A percentile compares a stretch with the other conserved stretches of the same genome.
phyloP scores from a whole-genome alignment of 2,329 filamentous ascomycete genomes.

The Ramularia collo-cygni region DNA sequence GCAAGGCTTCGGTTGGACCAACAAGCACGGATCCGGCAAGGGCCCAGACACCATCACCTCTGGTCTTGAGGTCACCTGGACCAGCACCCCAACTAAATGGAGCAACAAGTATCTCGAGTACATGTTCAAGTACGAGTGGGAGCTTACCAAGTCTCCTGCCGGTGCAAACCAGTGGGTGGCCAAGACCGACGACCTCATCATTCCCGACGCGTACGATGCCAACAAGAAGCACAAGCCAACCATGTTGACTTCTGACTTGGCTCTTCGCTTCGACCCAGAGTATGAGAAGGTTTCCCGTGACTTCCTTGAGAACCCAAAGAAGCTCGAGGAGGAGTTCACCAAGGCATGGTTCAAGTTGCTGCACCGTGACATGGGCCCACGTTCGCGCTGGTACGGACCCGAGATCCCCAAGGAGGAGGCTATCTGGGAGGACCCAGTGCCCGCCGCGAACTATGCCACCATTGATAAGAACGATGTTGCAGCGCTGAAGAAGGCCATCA shows the following conservation, averaged over 20 bases:
- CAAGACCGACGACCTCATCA: conserved; percentile 58
- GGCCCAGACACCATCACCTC: conserved; percentile 68
- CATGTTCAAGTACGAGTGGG: conserved; percentile 73
- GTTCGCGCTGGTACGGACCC: conserved; percentile 63
- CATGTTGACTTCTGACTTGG: conserved; percentile 70
- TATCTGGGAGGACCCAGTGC: conserved; percentile 71
- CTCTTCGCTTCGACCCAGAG: conserved; percentile 62
- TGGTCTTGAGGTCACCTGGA: conserved; percentile 75
- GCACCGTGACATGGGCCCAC: conserved; percentile 72
- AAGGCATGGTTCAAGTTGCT: conserved; percentile 79
- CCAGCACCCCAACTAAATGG: conserved; percentile 68
- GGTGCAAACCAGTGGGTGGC: conserved; percentile 73
- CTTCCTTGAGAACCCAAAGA: conserved; percentile 61
- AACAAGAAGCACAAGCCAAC: conserved; percentile 66
- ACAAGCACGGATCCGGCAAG: conserved; percentile 57
- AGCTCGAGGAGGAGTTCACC: conserved; percentile 63
- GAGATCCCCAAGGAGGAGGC: conserved; percentile 64
- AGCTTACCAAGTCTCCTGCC: conserved; percentile 65
- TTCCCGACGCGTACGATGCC: conserved; percentile 64
- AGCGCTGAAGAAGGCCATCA: conserved; percentile 62
- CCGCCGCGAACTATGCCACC: conserved; percentile 49
- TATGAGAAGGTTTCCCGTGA: conserved; percentile 71
- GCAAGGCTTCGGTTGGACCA: conserved; percentile 69
- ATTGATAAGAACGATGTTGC: conserved; percentile 58
- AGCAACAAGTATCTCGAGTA: conserved; percentile 68